Percentiles rank a stretch among this genome's conserved stretches.
phyloP scores from a whole-genome alignment of 2,329 filamentous ascomycete species.

The Talaromyces amestolkiae region DNA sequence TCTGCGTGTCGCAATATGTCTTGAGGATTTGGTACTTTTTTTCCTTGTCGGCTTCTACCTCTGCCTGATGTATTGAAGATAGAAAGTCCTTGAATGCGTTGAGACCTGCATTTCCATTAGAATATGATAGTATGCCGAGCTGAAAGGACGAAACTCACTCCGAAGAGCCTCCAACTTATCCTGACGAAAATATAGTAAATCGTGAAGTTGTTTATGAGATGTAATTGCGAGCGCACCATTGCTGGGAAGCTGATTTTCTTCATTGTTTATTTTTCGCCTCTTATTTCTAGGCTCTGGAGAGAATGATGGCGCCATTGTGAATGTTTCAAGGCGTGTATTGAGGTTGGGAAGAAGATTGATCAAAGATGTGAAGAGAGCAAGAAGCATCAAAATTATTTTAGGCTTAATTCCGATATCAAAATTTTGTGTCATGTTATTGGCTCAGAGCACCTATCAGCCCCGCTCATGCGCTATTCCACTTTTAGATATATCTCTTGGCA shows the following conservation, averaged over 20 bases:
- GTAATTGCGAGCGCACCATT: slow-evolving; percentile 30
- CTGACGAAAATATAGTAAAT: slow-evolving; percentile 69
- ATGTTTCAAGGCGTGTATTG: background rate
- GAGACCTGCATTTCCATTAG: slow-evolving; percentile 33
- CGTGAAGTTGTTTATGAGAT: slow-evolving; percentile 63
- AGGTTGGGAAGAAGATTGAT: background rate
- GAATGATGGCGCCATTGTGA: slow-evolving; percentile 34
- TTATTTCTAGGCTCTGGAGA: slow-evolving; percentile 37
- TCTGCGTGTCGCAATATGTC: slow-evolving; percentile 54
- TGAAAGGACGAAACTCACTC: slow-evolving; percentile 54
- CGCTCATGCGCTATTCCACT: background rate
- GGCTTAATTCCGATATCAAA: background rate
- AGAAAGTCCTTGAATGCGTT: slow-evolving; percentile 47
- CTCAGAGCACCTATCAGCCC: background rate
- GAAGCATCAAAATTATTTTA: slow-evolving; percentile 9
- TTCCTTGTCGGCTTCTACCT: slow-evolving; percentile 36
- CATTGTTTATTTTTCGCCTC: slow-evolving; percentile 40
- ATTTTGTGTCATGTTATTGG: background rate
- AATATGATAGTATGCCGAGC: background rate
- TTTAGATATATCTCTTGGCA: background rate
- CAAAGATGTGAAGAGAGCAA: background rate
- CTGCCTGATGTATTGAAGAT: slow-evolving; percentile 36
- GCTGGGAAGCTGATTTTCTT: slow-evolving; percentile 15
- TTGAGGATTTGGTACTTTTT: slow-evolving; percentile 46
- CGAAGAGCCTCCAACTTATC: slow-evolving; percentile 56